phyloP scores from a whole-genome alignment of 179 eudicot species.

The Spinacia oleracea region DNA sequence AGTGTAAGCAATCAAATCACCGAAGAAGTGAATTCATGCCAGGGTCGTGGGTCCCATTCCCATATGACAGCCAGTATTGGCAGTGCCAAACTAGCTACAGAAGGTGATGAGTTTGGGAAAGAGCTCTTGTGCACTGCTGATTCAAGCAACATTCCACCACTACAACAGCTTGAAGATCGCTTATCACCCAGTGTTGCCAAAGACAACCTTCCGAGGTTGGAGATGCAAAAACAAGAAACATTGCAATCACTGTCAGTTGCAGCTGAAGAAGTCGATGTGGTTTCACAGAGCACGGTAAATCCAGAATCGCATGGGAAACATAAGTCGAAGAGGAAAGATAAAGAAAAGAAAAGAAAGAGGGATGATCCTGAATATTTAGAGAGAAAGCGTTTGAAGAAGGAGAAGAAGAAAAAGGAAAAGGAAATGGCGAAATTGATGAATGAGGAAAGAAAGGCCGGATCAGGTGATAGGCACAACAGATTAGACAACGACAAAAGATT shows the following conservation, averaged over 20 bases:
- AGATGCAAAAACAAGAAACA: constrained; percentile 12
- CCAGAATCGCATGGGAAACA: constrained; percentile 29
- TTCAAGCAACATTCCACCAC: constrained; percentile 55
- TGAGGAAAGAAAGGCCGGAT: constrained; percentile 21
- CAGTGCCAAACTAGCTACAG: constrained; percentile 68
- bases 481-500: neutral
- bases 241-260: constrained; percentile 31
- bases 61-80: constrained; percentile 90
- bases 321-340: constrained; percentile 42
- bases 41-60: constrained; percentile 83
- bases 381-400: constrained; percentile 74
- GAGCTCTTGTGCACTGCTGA: constrained; percentile 97
- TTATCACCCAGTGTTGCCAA: constrained; percentile 34
- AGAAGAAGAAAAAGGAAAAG: constrained; percentile 75
- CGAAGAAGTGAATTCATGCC: constrained; percentile 86
- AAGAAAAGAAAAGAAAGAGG: constrained; percentile 60
- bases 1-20: constrained; percentile 57
- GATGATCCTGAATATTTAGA: constrained; percentile 78
- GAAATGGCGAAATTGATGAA: constrained; percentile 56
- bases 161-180: constrained; percentile 31
- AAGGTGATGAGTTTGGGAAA: constrained; percentile 61
- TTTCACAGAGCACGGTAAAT: constrained; percentile 30
- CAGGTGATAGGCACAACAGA: constrained; percentile 5
- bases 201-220: constrained; percentile 30
- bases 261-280: constrained; percentile 36